These are phyloP conservation scores for Cladosporium sp. DNA, from an alignment of 2,329 filamentous ascomycete genomes.

Conservation along the genomic window DNA sequence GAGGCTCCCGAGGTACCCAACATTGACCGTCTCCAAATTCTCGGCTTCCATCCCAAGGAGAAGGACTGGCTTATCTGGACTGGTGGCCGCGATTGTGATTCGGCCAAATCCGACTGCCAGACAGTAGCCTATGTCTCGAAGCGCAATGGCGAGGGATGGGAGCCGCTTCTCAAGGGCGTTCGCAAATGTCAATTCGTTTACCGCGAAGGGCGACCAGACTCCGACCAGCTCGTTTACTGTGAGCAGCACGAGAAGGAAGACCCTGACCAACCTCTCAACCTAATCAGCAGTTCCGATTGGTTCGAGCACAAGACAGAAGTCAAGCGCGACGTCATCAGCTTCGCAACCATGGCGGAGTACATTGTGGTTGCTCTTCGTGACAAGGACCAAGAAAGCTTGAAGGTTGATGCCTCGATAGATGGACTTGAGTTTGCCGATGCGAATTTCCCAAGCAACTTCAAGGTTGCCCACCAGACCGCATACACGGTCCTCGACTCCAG, in stretches of 20 bases:
- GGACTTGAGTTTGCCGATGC: constrained; percentile 77
- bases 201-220: constrained; percentile 53
- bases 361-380: constrained; percentile 77
- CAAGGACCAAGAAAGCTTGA: constrained; percentile 63
- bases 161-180: constrained; percentile 68
- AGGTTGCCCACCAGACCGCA: constrained; percentile 69
- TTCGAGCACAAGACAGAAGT: constrained; percentile 63
- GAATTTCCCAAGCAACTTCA: constrained; percentile 80
- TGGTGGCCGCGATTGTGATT: constrained; percentile 64
- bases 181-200: constrained; percentile 84
- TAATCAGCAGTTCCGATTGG: constrained; percentile 75
- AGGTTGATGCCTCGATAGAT: constrained; percentile 79
- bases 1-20: constrained; percentile 62
- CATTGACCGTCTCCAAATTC: constrained; percentile 48
- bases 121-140: constrained; percentile 69
- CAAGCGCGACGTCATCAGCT: constrained; percentile 71
- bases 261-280: constrained; percentile 53
- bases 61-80: constrained; percentile 93
- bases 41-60: constrained; percentile 77
- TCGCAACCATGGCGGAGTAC: constrained; percentile 94
- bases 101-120: constrained; percentile 57
- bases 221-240: constrained; percentile 61
- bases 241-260: constrained; percentile 62
- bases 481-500: constrained; percentile 96
- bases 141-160: constrained; percentile 76